Evolutionary conservation across 73 alveolate species (phyloP).

Genomic region (Uronychia setigera): DNA sequence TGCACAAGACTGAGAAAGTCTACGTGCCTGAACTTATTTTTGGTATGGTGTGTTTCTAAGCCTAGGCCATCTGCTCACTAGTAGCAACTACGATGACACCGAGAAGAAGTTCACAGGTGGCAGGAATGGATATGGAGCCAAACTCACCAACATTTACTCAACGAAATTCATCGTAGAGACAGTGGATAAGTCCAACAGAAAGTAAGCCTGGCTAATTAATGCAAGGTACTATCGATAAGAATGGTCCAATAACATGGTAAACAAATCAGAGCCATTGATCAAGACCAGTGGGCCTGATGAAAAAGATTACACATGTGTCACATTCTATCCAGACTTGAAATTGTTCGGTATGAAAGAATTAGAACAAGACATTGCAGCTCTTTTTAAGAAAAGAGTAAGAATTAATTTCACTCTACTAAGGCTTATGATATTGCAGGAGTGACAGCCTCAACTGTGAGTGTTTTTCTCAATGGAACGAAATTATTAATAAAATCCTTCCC

Average conservation of each 20-base stretch:
- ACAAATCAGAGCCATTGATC: conserved; percentile 82
- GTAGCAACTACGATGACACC: conserved; percentile 97
- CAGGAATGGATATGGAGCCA: conserved; percentile 99
- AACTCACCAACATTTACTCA: conserved; percentile 98
- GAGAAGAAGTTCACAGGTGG: conserved; percentile 99
- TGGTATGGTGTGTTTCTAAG: conserved; percentile 24
- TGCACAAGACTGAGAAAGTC: conserved; percentile 93
- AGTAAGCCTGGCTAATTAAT: too few species aligned
- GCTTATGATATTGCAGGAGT: conserved; percentile 99
- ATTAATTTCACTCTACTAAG: too few species aligned
- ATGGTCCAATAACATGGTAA: conserved; percentile 92
- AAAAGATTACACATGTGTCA: conserved; percentile 87
- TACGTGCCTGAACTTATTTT: conserved; percentile 97
- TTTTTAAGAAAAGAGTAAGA: conserved; percentile 98
- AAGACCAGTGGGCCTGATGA: conserved; percentile 62
- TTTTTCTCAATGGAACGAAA: conserved; percentile 87
- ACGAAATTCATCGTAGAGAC: conserved; percentile 94
- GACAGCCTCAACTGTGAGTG: conserved; percentile 84
- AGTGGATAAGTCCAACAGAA: conserved; percentile 78
- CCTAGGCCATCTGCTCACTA: conserved; percentile 97
- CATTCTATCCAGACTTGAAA: conserved; percentile 96
- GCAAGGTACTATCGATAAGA: conserved; percentile 75
- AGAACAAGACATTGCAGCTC: conserved; percentile 95
- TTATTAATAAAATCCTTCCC: conserved; percentile 81
- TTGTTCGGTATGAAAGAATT: conserved; percentile 93